Conservation (phyloP, 2,329 filamentous ascomycete species). For the Fusarium bactridioides region DNA sequence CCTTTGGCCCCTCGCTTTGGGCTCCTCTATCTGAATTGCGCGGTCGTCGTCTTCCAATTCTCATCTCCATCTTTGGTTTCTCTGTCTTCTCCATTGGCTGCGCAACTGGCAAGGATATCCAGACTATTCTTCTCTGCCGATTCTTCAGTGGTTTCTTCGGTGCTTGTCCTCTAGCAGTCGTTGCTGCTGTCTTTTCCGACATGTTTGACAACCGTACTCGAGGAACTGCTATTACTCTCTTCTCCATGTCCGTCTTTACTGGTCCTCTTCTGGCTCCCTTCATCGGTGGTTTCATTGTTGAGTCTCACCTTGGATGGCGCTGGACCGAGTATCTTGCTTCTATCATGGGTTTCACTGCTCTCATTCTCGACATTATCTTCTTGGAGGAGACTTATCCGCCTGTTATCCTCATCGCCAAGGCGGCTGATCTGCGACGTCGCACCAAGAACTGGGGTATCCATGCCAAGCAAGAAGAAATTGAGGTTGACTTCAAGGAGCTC, state of each 20-base stretch:
- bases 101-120: slow-evolving; percentile 72
- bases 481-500: slow-evolving; percentile 70
- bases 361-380: slow-evolving; percentile 67
- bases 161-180: slow-evolving; percentile 72
- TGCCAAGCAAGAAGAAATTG: slow-evolving; percentile 76
- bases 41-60: slow-evolving; percentile 70
- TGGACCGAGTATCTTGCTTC: slow-evolving; percentile 73
- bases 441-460: slow-evolving; percentile 76
- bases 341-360: slow-evolving; percentile 70
- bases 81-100: slow-evolving; percentile 72
- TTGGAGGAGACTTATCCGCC: slow-evolving; percentile 76
- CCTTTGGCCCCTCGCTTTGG: slow-evolving; percentile 75
- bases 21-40: slow-evolving; percentile 77
- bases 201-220: slow-evolving; percentile 72
- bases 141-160: slow-evolving; percentile 80
- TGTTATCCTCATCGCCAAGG: slow-evolving; percentile 69
- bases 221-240: slow-evolving; percentile 57
- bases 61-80: slow-evolving; percentile 72
- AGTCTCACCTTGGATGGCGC: slow-evolving; percentile 72
- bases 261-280: slow-evolving; percentile 74
- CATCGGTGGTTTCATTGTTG: slow-evolving; percentile 72
- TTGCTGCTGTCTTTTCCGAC: slow-evolving; percentile 75
- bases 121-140: slow-evolving; percentile 73
- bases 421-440: slow-evolving; percentile 66
- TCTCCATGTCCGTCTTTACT: slow-evolving; percentile 64